Evolutionary conservation across 108 stramenopile genomes (phyloP), one percentile per base, ranked within the genome.

Genomic region (Skeletonema tropicum): DNA sequence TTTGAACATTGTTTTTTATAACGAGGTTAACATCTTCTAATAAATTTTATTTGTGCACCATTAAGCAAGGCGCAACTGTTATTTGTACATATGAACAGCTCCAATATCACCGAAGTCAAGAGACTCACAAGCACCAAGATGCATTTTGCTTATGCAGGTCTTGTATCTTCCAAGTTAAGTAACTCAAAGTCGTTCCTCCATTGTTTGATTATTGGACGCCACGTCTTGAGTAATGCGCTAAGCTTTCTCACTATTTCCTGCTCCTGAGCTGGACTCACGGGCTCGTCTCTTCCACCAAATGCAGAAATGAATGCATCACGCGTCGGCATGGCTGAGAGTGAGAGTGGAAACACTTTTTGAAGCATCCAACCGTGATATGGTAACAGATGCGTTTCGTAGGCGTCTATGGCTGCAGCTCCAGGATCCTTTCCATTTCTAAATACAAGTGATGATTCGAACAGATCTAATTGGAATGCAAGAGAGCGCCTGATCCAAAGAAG

Each of bases 171-270:
- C 62, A 87, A 68, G 11, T 59, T 77, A 41, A 87, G 55, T 35
- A 60, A 64, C 32, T 78, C 68, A 75, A 85, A 87, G 29, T 66
- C 71, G 7, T 85, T 38, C 45, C 60, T 75, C 86, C 86, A 87
- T 21, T 25, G 17, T 25, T 41, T 61, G 23, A 87, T 58, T 10
- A 87, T 39, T 12, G 86, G 86, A 41, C 82, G 64, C 83, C 75
- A 82, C 0, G 57, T 45, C 13, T 45, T 33, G 2, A 85, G 45
- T 21, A 87, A 36, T 25, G 33, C 8, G 17, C 73, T 73, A 6
- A 87, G 39, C 64, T 87, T 82, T 21, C 66, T 58, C 3, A 59
- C 68, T 26, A 82, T 77, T 23, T 70, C 76, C 39, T 52, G 19
- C 15, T 87, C 72, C 7, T 66, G 49, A 32, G 68, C 59, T 15